Base-by-base conservation (phyloP, 1,139 yeast species). In the Magnusiomyces ingens region DNA sequence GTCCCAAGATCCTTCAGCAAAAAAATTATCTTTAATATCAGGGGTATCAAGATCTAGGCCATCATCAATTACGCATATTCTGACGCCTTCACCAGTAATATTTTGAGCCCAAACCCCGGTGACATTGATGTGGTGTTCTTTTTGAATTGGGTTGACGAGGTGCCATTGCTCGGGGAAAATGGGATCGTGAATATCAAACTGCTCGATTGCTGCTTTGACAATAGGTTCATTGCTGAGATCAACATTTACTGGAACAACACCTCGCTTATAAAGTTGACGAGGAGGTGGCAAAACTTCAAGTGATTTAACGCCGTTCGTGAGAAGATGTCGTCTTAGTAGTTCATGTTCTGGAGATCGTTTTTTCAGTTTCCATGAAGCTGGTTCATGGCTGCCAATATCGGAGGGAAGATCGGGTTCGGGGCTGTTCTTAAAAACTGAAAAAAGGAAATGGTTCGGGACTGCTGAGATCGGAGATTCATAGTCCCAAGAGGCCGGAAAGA, bases 131-230 rank as follows among this genome's bases (percentile, higher is more conserved):
- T 93, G 98, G 62, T 89, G 77, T 0, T 95, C 95, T 0, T 88
- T 88, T 60, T 73, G 81, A 1, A 69, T 67, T 0, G 88, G 74
- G 64, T 94, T 94, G 46, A 85, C 70, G 35, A 94, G 70, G 69
- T 93, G 97, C 99, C 99, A 94, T 69, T 94, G 99, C 47, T 78
- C 75, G 10, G 71, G 67, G 64, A 94, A 93, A 15, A 78, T 71
- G 0, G 99, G 99, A 69, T 93, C 99, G 21, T 76, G 67, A 52
- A 93, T 93, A 11, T 69, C 72, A 54, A 90, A 77, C 55, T 75
- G 18, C 10, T 18, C 38, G 6, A 12, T 36, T 12, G 17, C 17
- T n/a, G n/a, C 17, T 36, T 36, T n/a, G 40, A 36, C 17, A 4
- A 13, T n/a, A n/a, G 40, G 40, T 13, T 36, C 40, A 5, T 41